Evolutionary conservation across 768 basidiomycete genomes (phyloP), one percentile per base, ranked within the genome.

Genomic region (Fomitopsis pulvina): DNA sequence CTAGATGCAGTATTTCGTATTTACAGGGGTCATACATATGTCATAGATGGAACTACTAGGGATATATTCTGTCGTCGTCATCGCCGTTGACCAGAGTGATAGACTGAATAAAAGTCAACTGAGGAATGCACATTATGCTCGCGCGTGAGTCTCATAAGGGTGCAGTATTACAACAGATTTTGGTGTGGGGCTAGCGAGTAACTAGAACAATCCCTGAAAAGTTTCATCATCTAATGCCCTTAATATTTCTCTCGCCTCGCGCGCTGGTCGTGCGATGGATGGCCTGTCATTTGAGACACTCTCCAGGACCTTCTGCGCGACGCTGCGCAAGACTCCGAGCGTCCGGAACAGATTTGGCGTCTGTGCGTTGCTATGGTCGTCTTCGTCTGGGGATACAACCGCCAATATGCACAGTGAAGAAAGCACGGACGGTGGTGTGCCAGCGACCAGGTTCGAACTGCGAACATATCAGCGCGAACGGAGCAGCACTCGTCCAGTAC

Each of bases 231-330:
- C 54, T 9, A 43, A 45, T 34, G 48, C 41, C 45, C 61, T 65
- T 25, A 94, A 60, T 21, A 85, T 50, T 45, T 95, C 92, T 53
- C 83, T 75, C 2, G 92, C 85, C 60, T 94, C 91, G 39, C 92
- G 72, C 6, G 90, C 86, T 0, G 90, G 91, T 41, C 91, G 73
- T 9, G 87, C 75, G 38, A 94, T 80, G 18, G 77, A 72, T 2
- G 87, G 80, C 29, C 78, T 78, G 38, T 92, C 89, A 52, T 75
- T 81, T 2, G 74, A 79, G 1, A 78, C 75, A 57, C 83, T 80
- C 54, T 86, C 83, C 45, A 81, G 69, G 2, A 87, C 74, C 63
- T 92, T 92, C 63, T 84, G 79, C 0, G 85, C 80, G 2, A 93
- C 79, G 37, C 68, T 76, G 5, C 75, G 75, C 27, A 86, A 66